phyloP scores from a whole-genome alignment of 345 rosid species.

The Bruguiera sexangula region DNA sequence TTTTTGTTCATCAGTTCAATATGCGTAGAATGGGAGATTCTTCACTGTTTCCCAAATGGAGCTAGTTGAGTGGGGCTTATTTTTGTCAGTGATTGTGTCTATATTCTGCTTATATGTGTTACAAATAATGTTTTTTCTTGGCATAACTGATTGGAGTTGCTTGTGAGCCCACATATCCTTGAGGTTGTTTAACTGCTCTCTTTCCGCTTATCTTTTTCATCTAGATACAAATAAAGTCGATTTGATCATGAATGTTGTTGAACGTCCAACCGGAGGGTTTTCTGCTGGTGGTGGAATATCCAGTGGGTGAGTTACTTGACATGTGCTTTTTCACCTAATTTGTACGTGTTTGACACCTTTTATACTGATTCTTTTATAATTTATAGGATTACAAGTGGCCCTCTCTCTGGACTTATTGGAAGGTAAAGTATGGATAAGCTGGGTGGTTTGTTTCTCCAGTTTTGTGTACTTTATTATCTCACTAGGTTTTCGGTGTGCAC shows the following conservation, averaged over 20 bases:
- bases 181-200: background rate
- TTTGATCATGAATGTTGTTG: constrained; percentile 87
- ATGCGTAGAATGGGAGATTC: background rate
- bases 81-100: constrained; percentile 1
- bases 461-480: background rate
- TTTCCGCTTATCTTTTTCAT: constrained; percentile 2
- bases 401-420: constrained; percentile 85
- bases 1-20: background rate
- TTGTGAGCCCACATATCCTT: background rate
- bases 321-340: constrained; percentile 7
- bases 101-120: background rate
- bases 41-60: background rate
- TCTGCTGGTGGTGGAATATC: constrained; percentile 97
- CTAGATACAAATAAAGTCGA: constrained; percentile 86
- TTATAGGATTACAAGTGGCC: constrained; percentile 90
- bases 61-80: background rate
- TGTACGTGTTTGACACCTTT: background rate
- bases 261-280: constrained; percentile 92
- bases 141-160: background rate
- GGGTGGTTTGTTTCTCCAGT: constrained; percentile 9
- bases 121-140: background rate
- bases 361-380: constrained; percentile 10
- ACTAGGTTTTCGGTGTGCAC: too few species aligned
- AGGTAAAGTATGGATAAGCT: constrained; percentile 45
- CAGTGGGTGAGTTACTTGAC: constrained; percentile 59